phyloP scores from a whole-genome alignment of 305 asterid genomes.

The Lippia alba region DNA sequence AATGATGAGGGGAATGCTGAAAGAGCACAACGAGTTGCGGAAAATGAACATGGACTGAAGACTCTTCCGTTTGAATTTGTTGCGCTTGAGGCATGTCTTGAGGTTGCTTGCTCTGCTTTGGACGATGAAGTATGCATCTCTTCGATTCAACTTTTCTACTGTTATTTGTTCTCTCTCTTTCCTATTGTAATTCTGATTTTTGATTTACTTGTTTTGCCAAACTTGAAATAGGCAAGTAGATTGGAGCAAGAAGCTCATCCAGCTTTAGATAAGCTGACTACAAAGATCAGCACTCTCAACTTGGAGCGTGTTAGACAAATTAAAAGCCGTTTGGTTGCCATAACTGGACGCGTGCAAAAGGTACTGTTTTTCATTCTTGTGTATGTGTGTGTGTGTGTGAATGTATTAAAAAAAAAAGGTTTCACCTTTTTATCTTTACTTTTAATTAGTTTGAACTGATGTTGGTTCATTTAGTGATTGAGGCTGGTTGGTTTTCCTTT shows the following conservation, averaged over 20 bases:
- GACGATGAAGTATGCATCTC: conserved; percentile 64
- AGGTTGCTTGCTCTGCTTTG: conserved; percentile 86
- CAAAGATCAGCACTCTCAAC: conserved; percentile 84
- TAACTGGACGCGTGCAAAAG: conserved; percentile 97
- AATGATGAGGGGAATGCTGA: conserved; percentile 48
- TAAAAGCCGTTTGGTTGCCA: conserved; percentile 87
- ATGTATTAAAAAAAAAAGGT: too few species aligned
- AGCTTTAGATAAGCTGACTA: conserved; percentile 82
- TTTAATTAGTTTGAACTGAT: neutral
- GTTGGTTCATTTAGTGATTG: neutral
- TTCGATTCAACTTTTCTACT: neutral
- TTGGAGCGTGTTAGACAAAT: conserved; percentile 89
- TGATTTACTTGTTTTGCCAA: conserved; percentile 15
- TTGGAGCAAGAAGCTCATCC: conserved; percentile 93
- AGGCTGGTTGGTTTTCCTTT: neutral
- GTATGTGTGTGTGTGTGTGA: too few species aligned
- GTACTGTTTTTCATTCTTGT: too few species aligned
- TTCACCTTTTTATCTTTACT: neutral
- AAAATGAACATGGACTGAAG: conserved; percentile 60
- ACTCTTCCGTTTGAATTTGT: conserved; percentile 87
- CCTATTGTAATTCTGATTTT: conserved; percentile 16
- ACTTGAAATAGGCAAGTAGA: conserved; percentile 63
- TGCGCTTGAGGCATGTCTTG: conserved; percentile 87
- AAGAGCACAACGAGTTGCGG: conserved; percentile 46
- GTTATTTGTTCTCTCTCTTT: neutral